Conservation (phyloP, 2,329 filamentous ascomycete species). For the Stagonosporopsis vannaccii region DNA sequence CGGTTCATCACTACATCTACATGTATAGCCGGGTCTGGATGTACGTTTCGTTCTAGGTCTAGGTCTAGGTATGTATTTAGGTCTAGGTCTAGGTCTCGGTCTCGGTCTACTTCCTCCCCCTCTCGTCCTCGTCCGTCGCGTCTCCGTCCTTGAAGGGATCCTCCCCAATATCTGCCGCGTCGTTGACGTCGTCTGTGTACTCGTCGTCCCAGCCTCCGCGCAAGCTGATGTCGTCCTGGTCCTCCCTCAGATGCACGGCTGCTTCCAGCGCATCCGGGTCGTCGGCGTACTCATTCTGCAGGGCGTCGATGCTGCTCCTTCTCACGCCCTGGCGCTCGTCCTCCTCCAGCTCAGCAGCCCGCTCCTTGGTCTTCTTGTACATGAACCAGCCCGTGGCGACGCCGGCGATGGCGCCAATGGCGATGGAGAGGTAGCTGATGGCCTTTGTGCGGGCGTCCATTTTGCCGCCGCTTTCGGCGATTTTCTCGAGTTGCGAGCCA, state of each 20-base stretch:
- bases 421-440: conserved; percentile 84
- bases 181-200: conserved; percentile 57
- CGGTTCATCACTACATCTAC: too few relatives aligned
- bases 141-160: conserved; percentile 57
- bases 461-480: conserved; percentile 82
- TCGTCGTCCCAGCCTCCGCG: conserved; percentile 57
- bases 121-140: conserved; percentile 41
- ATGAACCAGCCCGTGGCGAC: conserved; percentile 82
- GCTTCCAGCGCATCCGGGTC: conserved; percentile 54
- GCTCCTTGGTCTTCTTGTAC: conserved; percentile 67
- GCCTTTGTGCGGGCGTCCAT: conserved; percentile 82
- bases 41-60: background rate
- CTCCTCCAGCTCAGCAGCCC: conserved; percentile 59
- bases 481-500: conserved; percentile 78
- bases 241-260: conserved; percentile 52
- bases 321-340: conserved; percentile 52
- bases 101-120: conserved; percentile 8
- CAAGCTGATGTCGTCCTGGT: conserved; percentile 60
- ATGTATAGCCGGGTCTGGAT: background rate
- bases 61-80: background rate
- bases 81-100: too few relatives aligned
- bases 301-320: conserved; percentile 41
- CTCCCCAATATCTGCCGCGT: conserved; percentile 49
- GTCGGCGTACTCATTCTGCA: conserved; percentile 53
- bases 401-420: conserved; percentile 74